Percentiles rank a stretch among this genome's conserved stretches.
Conservation (phyloP, 441 rosid genomes). For the Mallotus japonicus region DNA sequence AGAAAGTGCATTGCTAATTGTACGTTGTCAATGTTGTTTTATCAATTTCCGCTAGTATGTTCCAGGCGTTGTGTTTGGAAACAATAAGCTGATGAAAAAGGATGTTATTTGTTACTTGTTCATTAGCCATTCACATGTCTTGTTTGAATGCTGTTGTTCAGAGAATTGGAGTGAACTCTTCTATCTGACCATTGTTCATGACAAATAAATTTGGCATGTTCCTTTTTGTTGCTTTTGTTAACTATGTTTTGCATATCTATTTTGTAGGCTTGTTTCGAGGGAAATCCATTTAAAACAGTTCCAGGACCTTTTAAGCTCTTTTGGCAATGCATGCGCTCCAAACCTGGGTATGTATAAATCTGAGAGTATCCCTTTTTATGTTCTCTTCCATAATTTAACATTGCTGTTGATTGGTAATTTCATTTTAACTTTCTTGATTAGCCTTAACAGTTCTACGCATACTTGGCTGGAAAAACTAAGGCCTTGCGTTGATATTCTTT, state of each 20-base stretch:
- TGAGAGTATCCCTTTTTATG: neutral
- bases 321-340: conserved; percentile 90
- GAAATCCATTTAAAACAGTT: conserved; percentile 93
- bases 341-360: conserved; percentile 71
- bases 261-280: conserved; percentile 87
- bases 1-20: too few species aligned
- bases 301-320: conserved; percentile 96
- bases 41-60: too few species aligned
- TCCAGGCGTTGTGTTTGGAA: too few species aligned
- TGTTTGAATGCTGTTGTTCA: neutral
- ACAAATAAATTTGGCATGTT: neutral
- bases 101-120: too few species aligned
- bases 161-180: conserved; percentile 4
- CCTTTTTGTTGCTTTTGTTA: neutral
- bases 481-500: neutral
- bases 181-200: neutral
- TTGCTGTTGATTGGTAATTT: neutral
- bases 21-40: too few species aligned
- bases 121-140: too few species aligned
- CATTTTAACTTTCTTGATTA: neutral
- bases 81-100: too few species aligned
- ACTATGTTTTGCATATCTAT: conserved; percentile 8
- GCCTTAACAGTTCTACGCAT: too few species aligned
- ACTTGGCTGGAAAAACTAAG: neutral
- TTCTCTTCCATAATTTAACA: neutral